Percentiles rank a stretch among this genome's conserved stretches.
These are phyloP conservation scores for Helicostylum pulchrum DNA, from an alignment of 192 early-diverging fungal species.

Conservation along the genomic window DNA sequence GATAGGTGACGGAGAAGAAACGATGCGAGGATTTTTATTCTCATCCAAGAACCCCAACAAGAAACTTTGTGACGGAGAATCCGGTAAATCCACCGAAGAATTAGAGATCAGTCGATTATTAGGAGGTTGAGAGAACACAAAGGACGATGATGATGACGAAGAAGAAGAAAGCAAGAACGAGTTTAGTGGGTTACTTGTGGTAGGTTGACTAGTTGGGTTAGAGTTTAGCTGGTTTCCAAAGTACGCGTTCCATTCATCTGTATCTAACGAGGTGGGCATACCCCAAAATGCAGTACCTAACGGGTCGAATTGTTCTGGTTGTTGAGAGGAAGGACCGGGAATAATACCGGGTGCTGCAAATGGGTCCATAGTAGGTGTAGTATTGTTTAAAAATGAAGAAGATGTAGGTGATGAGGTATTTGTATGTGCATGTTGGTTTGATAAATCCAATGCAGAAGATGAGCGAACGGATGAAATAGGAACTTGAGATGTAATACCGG, in stretches of 20 bases:
- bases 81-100: no score
- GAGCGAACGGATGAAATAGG: constrained; percentile 12
- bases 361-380: constrained; percentile 30
- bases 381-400: not conserved
- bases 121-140: no score
- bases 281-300: constrained; percentile 25
- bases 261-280: constrained; percentile 21
- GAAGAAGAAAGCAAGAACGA: no score
- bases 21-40: no score
- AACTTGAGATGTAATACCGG: not conserved
- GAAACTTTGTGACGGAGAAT: no score
- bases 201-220: no score
- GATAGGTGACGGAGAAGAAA: no score
- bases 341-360: constrained; percentile 35
- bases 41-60: no score
- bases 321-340: not conserved
- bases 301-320: constrained; percentile 17
- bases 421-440: not conserved
- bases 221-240: constrained; percentile 14
- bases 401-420: constrained; percentile 5
- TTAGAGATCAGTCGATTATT: no score
- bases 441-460: not conserved
- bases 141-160: no score
- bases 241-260: constrained; percentile 33
- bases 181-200: not conserved